A percentile compares a stretch with the other conserved stretches of the same genome.
Evolutionary conservation across 2,329 filamentous ascomycete species (phyloP).

Genomic region (Sporothrix inflata): DNA sequence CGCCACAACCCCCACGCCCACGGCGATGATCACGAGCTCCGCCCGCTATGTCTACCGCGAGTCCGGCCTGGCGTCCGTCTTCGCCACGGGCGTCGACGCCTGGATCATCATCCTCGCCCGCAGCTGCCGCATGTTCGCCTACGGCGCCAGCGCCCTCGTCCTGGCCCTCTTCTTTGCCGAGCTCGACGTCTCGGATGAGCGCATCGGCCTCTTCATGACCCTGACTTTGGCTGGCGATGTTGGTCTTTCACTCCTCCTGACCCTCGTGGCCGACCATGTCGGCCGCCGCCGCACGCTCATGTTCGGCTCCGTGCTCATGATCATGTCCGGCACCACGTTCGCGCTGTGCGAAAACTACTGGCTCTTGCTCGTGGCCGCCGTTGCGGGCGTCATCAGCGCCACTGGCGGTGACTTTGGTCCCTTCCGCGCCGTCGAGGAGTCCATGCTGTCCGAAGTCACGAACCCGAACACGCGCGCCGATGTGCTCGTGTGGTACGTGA

Average conservation of each 20-base stretch:
- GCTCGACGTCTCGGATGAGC: slow-evolving; percentile 58
- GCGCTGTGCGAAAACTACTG: slow-evolving; percentile 60
- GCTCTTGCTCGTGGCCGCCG: slow-evolving; percentile 60
- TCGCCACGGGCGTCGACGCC: slow-evolving; percentile 53
- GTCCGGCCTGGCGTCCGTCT: slow-evolving; percentile 54
- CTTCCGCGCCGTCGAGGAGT: slow-evolving; percentile 69
- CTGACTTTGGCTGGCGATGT: slow-evolving; percentile 65
- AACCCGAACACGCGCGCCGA: slow-evolving; percentile 58
- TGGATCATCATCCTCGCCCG: slow-evolving; percentile 58
- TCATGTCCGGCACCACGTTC: slow-evolving; percentile 58
- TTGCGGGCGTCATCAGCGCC: slow-evolving; percentile 64
- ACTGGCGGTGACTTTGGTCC: slow-evolving; percentile 69
- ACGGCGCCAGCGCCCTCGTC: slow-evolving; percentile 62
- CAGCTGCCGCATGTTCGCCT: slow-evolving; percentile 63
- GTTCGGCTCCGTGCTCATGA: slow-evolving; percentile 60
- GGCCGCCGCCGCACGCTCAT: slow-evolving; percentile 60
- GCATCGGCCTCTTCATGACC: slow-evolving; percentile 69
- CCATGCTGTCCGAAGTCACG: slow-evolving; percentile 64
- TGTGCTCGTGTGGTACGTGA: slow-evolving; percentile 70
- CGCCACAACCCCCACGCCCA: not conserved
- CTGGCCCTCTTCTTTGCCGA: slow-evolving; percentile 64
- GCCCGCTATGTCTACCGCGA: slow-evolving; percentile 41
- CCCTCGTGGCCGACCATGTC: slow-evolving; percentile 61
- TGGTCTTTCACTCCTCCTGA: slow-evolving; percentile 58
- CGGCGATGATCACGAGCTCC: slow-evolving; percentile 28